Percentiles rank a stretch among this genome's conserved stretches.
These are phyloP conservation scores for Aureobasidium sp. DNA, from an alignment of 2,329 filamentous ascomycete genomes.

Conservation along the genomic window DNA sequence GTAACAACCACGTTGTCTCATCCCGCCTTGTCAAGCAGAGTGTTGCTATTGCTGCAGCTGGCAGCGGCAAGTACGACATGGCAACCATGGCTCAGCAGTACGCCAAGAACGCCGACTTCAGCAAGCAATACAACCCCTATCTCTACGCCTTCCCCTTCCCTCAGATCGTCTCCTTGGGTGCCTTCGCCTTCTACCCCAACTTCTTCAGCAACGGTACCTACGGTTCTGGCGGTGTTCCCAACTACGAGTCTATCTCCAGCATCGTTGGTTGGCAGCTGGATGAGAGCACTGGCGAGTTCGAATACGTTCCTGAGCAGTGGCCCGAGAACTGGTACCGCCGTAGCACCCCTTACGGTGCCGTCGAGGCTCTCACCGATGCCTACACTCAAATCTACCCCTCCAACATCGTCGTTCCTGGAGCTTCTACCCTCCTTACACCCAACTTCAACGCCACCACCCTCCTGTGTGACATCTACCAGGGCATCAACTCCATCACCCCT, in stretches of 20 bases:
- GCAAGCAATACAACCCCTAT: slow-evolving; percentile 26
- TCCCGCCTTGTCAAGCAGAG: slow-evolving; percentile 28
- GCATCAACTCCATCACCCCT: slow-evolving; percentile 32
- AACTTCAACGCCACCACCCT: slow-evolving; percentile 28
- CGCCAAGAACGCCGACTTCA: slow-evolving; percentile 16
- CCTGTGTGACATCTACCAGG: slow-evolving; percentile 31
- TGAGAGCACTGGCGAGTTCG: slow-evolving; percentile 23
- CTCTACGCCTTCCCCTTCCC: slow-evolving; percentile 31
- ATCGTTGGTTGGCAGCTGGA: slow-evolving; percentile 26
- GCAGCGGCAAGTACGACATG: slow-evolving; percentile 24
- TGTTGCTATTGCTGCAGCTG: slow-evolving; percentile 21
- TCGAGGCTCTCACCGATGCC: slow-evolving; percentile 28
- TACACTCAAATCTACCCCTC: slow-evolving; percentile 30
- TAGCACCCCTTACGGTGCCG: slow-evolving; percentile 24
- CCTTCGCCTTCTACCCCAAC: slow-evolving; percentile 27
- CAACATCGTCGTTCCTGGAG: slow-evolving; percentile 27
- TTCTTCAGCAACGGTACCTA: slow-evolving; percentile 34
- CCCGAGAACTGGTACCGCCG: slow-evolving; percentile 27
- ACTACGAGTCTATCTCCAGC: slow-evolving; percentile 27
- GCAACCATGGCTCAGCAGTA: slow-evolving; percentile 25
- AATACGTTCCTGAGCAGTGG: slow-evolving; percentile 27
- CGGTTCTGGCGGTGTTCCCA: slow-evolving; percentile 31
- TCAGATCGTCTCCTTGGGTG: slow-evolving; percentile 25
- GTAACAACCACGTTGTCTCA: slow-evolving; percentile 28
- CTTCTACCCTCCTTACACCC: slow-evolving; percentile 27